Percentiles rank a stretch among this genome's conserved stretches.
phyloP scores from a whole-genome alignment of 768 basidiomycete species.

The Lactarius hatsudake region DNA sequence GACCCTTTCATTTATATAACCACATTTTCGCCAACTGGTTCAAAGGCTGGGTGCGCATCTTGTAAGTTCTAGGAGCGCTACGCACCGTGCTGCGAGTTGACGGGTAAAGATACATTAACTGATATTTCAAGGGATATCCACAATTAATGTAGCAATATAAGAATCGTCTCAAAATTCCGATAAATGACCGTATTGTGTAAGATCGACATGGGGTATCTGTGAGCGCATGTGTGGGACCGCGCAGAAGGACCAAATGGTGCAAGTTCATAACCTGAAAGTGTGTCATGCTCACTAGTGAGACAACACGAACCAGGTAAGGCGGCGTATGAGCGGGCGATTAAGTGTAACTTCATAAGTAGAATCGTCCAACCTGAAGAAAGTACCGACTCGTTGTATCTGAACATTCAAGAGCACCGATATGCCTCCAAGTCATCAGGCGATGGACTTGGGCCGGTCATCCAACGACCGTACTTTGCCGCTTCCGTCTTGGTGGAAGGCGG shows the following conservation, averaged over 20 bases:
- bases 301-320: background rate
- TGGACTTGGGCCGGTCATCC: slow-evolving; percentile 30
- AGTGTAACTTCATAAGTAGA: background rate
- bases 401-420: background rate
- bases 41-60: background rate
- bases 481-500: slow-evolving; percentile 31
- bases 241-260: background rate
- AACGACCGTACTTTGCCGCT: slow-evolving; percentile 17
- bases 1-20: background rate
- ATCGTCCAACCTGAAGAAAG: background rate
- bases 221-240: background rate
- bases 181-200: background rate
- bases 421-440: slow-evolving; percentile 31
- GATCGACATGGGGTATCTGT: slow-evolving; percentile 6
- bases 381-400: background rate
- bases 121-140: slow-evolving; percentile 37
- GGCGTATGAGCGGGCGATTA: background rate
- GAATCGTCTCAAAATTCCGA: too few species aligned
- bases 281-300: slow-evolving; percentile 7
- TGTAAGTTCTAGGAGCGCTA: background rate
- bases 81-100: background rate
- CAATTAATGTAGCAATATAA: background rate
- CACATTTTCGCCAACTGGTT: background rate
- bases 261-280: background rate
- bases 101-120: background rate